Conservation (phyloP, 495 filamentous ascomycete genomes). For the Aspergillus nanangensis region DNA sequence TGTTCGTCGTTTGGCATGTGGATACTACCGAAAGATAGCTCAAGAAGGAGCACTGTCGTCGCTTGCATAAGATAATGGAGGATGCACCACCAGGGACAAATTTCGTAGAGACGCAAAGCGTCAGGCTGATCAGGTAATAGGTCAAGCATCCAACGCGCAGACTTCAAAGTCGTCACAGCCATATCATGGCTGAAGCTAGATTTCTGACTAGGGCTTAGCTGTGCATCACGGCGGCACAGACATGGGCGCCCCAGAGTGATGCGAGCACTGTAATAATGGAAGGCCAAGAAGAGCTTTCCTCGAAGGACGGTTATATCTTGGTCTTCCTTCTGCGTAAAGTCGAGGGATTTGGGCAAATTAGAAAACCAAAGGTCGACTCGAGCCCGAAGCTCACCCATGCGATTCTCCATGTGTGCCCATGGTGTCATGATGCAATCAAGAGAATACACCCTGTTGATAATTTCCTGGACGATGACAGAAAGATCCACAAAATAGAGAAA, state of each 20-base stretch:
- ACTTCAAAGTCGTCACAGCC: conserved; percentile 50
- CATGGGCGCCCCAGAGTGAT: conserved; percentile 62
- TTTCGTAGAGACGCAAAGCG: conserved; percentile 45
- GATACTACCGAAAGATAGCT: conserved; percentile 52
- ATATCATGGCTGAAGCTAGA: conserved; percentile 51
- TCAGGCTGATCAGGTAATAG: conserved; percentile 48
- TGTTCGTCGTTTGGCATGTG: conserved; percentile 51
- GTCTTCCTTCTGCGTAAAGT: conserved; percentile 40
- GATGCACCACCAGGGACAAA: conserved; percentile 61
- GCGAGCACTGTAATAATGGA: conserved; percentile 56
- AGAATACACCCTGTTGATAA: conserved; percentile 55
- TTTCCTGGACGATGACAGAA: conserved; percentile 49
- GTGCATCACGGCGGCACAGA: conserved; percentile 55
- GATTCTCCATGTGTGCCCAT: conserved; percentile 58
- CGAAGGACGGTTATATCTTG: conserved; percentile 30
- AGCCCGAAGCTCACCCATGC: conserved; percentile 46
- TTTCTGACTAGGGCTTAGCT: conserved; percentile 23
- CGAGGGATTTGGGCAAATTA: conserved; percentile 46
- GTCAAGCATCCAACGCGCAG: conserved; percentile 49
- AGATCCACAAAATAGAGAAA: conserved; percentile 49
- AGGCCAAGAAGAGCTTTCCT: conserved; percentile 44
- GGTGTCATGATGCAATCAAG: conserved; percentile 46
- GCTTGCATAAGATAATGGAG: conserved; percentile 66
- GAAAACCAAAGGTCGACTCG: conserved; percentile 52
- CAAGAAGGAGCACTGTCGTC: conserved; percentile 55